A percentile compares a stretch with the other conserved stretches of the same genome.
These are phyloP conservation scores for Pholiota conissans DNA, from an alignment of 768 basidiomycete genomes.

Conservation along the genomic window DNA sequence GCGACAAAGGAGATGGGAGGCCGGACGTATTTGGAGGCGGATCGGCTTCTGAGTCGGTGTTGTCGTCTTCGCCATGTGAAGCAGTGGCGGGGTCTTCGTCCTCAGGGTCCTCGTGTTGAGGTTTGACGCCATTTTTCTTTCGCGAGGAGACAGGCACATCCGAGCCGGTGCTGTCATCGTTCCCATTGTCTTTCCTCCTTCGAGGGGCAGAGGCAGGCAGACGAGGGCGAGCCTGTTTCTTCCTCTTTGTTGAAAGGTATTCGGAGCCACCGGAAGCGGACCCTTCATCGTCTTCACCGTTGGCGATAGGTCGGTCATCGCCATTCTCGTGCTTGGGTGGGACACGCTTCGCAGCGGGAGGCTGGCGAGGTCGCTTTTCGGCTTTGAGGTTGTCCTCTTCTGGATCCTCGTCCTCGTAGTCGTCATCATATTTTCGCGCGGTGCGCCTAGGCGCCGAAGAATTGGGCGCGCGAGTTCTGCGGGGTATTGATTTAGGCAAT, in stretches of 20 bases:
- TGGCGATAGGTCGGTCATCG: conserved; percentile 10
- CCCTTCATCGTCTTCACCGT: conserved; percentile 19
- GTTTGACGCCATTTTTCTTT: conserved; percentile 13
- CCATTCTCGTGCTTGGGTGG: conserved; percentile 8
- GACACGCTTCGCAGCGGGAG: conserved; percentile 6
- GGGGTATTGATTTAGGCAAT: conserved; percentile 5
- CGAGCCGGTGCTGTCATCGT: conserved; percentile 18
- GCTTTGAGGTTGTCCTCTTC: conserved; percentile 8
- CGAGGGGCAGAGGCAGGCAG: conserved; percentile 13
- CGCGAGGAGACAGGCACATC: conserved; percentile 15
- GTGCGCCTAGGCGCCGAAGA: neutral
- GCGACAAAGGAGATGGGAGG: conserved; percentile 12
- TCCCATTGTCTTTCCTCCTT: conserved; percentile 20
- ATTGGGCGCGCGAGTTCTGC: conserved; percentile 4
- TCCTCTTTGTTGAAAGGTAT: conserved; percentile 20
- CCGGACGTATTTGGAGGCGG: conserved; percentile 4
- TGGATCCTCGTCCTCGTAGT: conserved; percentile 8
- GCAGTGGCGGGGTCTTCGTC: conserved; percentile 4
- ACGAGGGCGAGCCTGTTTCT: conserved; percentile 14
- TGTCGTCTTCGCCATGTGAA: conserved; percentile 16
- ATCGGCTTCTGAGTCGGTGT: conserved; percentile 21
- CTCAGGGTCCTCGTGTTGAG: conserved; percentile 9
- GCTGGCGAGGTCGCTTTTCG: conserved; percentile 12
- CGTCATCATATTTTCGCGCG: conserved; percentile 13
- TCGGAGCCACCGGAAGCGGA: conserved; percentile 23